Percentiles rank a stretch among this genome's conserved stretches.
These are phyloP conservation scores for Ogataea corticis DNA, from an alignment of 805 yeast species.

Conservation along the genomic window DNA sequence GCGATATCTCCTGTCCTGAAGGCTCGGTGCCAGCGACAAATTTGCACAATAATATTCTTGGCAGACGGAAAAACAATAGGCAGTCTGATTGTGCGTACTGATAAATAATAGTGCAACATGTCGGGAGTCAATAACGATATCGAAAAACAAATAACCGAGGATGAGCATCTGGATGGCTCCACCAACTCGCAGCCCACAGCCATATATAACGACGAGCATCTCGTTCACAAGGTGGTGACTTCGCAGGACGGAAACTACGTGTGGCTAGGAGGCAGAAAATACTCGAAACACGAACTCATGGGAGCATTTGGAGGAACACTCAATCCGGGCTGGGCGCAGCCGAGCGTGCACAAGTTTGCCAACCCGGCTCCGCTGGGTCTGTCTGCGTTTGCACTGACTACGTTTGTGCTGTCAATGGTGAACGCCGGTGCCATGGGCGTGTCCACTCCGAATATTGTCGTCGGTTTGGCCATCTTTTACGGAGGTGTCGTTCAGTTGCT, in stretches of 20 bases:
- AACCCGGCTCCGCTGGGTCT: slow-evolving; percentile 79
- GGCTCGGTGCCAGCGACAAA: no score
- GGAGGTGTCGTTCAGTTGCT: slow-evolving; percentile 72
- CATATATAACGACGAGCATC: slow-evolving; percentile 15
- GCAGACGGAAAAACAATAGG: not conserved
- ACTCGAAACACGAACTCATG: slow-evolving; percentile 57
- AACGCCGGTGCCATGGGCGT: slow-evolving; percentile 72
- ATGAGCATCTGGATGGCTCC: slow-evolving; percentile 14
- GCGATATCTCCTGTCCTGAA: not conserved
- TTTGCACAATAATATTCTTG: no score
- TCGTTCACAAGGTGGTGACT: slow-evolving; percentile 36
- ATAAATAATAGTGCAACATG: not conserved
- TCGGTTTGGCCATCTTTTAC: slow-evolving; percentile 66
- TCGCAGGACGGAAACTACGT: slow-evolving; percentile 65
- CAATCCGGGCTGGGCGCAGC: slow-evolving; percentile 65
- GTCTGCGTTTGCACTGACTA: slow-evolving; percentile 67
- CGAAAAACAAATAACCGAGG: slow-evolving; percentile 23
- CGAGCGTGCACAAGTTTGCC: slow-evolving; percentile 60
- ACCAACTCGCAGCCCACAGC: slow-evolving; percentile 26
- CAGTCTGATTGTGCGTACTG: no score
- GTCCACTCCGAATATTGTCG: slow-evolving; percentile 56
- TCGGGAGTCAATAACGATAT: slow-evolving; percentile 13
- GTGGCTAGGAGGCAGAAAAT: slow-evolving; percentile 71
- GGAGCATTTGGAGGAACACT: slow-evolving; percentile 82
- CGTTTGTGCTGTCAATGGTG: slow-evolving; percentile 62